Conservation (phyloP, 2,329 filamentous ascomycete species). For the Ophiostoma piceae region DNA sequence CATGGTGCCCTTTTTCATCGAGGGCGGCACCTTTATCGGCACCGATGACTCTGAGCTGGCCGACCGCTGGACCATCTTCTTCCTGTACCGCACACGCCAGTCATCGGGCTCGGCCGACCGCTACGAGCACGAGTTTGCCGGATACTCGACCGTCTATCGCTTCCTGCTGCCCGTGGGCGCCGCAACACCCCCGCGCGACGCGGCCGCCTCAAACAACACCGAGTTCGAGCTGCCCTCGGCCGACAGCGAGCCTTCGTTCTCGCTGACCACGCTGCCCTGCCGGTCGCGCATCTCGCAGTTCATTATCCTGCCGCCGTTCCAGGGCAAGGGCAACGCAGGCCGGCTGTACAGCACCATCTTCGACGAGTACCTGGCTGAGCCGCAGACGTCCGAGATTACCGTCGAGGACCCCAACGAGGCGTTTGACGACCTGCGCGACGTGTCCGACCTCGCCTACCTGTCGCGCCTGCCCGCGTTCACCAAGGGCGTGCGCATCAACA, state of each 20-base stretch:
- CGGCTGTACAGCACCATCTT: slow-evolving; percentile 79
- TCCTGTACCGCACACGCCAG: slow-evolving; percentile 61
- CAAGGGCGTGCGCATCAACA: slow-evolving; percentile 50
- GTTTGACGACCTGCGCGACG: slow-evolving; percentile 74
- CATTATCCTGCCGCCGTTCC: slow-evolving; percentile 81
- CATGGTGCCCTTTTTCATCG: slow-evolving; percentile 80
- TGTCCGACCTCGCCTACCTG: slow-evolving; percentile 64
- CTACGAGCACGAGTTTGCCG: slow-evolving; percentile 72
- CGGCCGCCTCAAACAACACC: slow-evolving; percentile 19
- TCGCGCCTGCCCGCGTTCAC: slow-evolving; percentile 53
- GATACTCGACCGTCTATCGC: slow-evolving; percentile 85
- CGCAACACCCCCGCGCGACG: slow-evolving; percentile 38
- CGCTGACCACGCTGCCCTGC: slow-evolving; percentile 61
- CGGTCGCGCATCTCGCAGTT: slow-evolving; percentile 90
- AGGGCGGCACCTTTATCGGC: slow-evolving; percentile 74
- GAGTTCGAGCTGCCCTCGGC: slow-evolving; percentile 38
- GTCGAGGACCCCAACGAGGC: slow-evolving; percentile 90
- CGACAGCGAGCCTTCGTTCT: slow-evolving; percentile 27
- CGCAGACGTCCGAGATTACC: slow-evolving; percentile 74
- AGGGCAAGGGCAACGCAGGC: slow-evolving; percentile 71
- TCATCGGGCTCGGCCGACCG: slow-evolving; percentile 38
- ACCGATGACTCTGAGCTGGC: slow-evolving; percentile 61
- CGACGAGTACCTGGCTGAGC: slow-evolving; percentile 58
- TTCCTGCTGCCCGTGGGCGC: slow-evolving; percentile 69
- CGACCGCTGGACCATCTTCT: slow-evolving; percentile 86